Base-by-base conservation (phyloP, 495 filamentous ascomycete species). In the Penicillium coprophilum region DNA sequence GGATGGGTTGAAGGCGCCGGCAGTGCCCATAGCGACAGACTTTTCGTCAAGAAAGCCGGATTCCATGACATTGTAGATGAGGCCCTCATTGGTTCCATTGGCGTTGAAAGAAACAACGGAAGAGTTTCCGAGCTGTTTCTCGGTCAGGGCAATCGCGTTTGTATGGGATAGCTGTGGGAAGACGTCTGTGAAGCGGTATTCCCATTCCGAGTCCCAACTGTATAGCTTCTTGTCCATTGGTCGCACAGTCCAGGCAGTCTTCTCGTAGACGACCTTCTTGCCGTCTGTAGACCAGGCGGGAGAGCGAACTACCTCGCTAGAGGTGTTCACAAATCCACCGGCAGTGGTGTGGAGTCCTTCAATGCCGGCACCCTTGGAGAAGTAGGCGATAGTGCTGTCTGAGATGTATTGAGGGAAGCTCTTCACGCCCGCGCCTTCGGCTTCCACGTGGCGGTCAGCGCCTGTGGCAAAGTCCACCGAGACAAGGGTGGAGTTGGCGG, bases 101-200 rank as follows among this genome's bases (percentile, higher is more conserved):
- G 34, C 34, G 15, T 17, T 17, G 15, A 38, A 3, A 7, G 34
- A 38, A n/a, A 38, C 52, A 20, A 70, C 53, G 31, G 66, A 66
- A 2, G 70, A 66, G 53, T 67, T 64, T 48, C 67, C 70, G 15
- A 67, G 64, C 23, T 67, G 63, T 43, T 68, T 70, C 28, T 69
- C 50, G 0, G 70, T 70, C 13, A 69, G 60, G 34, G 10, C 47
- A 39, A 34, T 65, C 58, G 17, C 62, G 15, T 38, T 17, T 15
- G 34, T 38, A n/a, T 49, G 10, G 50, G 57, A 61, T 6, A 62
- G 55, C 32, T 66, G 67, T 1, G 70, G 70, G 56, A 71, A 71
- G 8, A 72, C 70, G 41, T 72, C 67, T 9, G 61, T 72, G 55
- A 71, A 72, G 12, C 65, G 67, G 47, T 72, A 72, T 11, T 70